Base-by-base conservation (phyloP, 257 asterid species). In the Nicotiana otophora region DNA sequence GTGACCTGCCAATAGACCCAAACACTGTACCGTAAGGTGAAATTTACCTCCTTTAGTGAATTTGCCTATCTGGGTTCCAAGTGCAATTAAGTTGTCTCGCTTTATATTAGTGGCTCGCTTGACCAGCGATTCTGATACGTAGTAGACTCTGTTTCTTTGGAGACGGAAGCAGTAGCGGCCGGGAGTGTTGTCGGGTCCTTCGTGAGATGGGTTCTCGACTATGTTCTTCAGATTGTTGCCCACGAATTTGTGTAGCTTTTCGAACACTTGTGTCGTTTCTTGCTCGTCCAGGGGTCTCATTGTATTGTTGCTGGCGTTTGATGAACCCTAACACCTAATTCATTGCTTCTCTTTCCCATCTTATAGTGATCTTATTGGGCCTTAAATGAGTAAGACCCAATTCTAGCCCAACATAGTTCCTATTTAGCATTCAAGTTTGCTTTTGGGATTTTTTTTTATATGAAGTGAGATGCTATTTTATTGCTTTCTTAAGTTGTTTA, bases 151-250 rank as follows among this genome's bases (percentile, higher is more conserved):
- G 75, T 88, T 89, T 84, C 88, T 93, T 67, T 93, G 97, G 82
- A 96, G 92, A 62, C 99, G 98, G 89, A 96, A 93, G 74, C 97
- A 94, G 90, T 96, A 92, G 68, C 94, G 92, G 48, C 97, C 91
- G 0, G 98, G 97, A 10, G 85, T 84, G 15, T 86, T 67, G 12
- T 94, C 97, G 31, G 97, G 97, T 0, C 98, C 98, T 66, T 95
- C 98, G 84, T 91, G 96, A 8, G 98, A 93, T 31, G 93, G 93
- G 26, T 91, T 88, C 19, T 95, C 98, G 5, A 92, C 94, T 65
- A 95, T 90, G 89, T 87, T 93, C 42, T 92, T 90, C 42, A 95
- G 91, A 81, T 95, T 95, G 84, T 80, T 90, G 68, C 97, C 98
- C 16, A 91, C 98, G 90, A 93, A 93, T 82, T 95, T 95, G 94